These are phyloP conservation scores for Mycena kentingensis DNA, from an alignment of 768 basidiomycete species.

Conservation along the genomic window DNA sequence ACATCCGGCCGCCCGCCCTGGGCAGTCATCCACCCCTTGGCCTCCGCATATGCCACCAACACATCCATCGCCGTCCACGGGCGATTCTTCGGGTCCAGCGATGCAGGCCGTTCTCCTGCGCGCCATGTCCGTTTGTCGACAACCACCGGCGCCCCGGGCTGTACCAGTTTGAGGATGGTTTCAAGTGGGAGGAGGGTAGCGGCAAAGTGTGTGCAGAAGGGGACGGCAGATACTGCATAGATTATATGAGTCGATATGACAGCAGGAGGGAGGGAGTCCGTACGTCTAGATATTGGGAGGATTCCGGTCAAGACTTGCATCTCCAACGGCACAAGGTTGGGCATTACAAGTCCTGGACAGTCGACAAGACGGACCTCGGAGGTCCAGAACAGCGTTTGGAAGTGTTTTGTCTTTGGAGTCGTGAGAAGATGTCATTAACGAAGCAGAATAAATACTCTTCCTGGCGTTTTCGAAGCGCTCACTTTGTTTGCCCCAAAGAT, in stretches of 20 bases:
- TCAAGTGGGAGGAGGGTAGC: conserved; percentile 77
- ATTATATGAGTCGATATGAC: neutral
- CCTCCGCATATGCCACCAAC: conserved; percentile 72
- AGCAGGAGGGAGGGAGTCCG: neutral
- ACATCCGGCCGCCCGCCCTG: conserved; percentile 89
- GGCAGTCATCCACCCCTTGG: conserved; percentile 86
- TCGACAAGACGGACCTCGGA: conserved; percentile 86
- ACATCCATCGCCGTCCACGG: conserved; percentile 88
- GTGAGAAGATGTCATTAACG: neutral
- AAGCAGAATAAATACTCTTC: conserved; percentile 55
- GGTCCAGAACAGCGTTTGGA: conserved; percentile 92
- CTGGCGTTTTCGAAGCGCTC: conserved; percentile 81
- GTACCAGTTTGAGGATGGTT: conserved; percentile 57
- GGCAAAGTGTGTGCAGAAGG: conserved; percentile 77
- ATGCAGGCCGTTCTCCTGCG: conserved; percentile 40
- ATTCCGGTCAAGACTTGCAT: conserved; percentile 76
- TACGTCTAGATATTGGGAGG: conserved; percentile 69
- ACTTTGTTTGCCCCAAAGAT: conserved; percentile 81
- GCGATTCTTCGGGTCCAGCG: conserved; percentile 24
- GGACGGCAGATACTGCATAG: conserved; percentile 67
- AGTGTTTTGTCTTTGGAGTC: conserved; percentile 78
- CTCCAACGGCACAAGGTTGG: conserved; percentile 80
- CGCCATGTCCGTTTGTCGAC: conserved; percentile 82
- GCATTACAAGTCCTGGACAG: conserved; percentile 94
- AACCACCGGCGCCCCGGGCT: conserved; percentile 45